phyloP scores from a whole-genome alignment of 495 filamentous ascomycete species.

The Friedmanniomyces simplex region DNA sequence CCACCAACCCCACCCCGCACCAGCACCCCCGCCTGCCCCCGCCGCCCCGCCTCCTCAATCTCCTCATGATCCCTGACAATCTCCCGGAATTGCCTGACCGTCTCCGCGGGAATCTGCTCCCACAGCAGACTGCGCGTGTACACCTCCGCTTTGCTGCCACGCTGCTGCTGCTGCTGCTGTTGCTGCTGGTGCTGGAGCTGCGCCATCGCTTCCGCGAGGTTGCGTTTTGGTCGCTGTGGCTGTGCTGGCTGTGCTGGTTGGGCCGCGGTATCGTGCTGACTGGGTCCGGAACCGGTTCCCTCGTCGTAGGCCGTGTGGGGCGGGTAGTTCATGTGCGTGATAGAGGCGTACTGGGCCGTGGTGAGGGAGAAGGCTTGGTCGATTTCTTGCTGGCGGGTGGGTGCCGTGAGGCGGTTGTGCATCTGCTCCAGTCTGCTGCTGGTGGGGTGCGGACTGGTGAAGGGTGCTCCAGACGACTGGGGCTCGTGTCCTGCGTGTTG shows the following conservation, averaged over 20 bases:
- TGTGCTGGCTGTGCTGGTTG: conserved; percentile 25
- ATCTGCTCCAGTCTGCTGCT: conserved; percentile 63
- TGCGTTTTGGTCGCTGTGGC: conserved; percentile 37
- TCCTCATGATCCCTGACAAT: conserved; percentile 50
- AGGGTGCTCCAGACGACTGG: conserved; percentile 20
- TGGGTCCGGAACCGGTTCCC: conserved; percentile 7
- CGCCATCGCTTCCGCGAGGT: conserved; percentile 73
- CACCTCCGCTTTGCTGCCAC: conserved; percentile 64
- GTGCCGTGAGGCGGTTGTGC: conserved; percentile 59
- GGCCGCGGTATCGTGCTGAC: neutral
- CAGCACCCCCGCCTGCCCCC: neutral
- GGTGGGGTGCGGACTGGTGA: neutral
- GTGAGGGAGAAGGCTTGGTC: conserved; percentile 82
- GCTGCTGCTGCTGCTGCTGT: conserved; percentile 39
- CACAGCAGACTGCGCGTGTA: conserved; percentile 89
- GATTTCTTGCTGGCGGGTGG: conserved; percentile 75
- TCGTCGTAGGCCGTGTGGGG: conserved; percentile 8
- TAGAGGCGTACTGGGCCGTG: conserved; percentile 77
- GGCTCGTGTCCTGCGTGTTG: conserved; percentile 9
- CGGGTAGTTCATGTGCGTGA: conserved; percentile 60
- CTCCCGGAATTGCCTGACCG: conserved; percentile 83
- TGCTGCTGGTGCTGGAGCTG: conserved; percentile 51
- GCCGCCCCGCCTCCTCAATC: conserved; percentile 13
- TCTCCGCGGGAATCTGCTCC: conserved; percentile 85
- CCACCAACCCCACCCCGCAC: no score